Percentiles rank a stretch among this genome's conserved stretches.
phyloP scores from a whole-genome alignment of 192 early-diverging fungal genomes.

The Helicostylum pulchrum region DNA sequence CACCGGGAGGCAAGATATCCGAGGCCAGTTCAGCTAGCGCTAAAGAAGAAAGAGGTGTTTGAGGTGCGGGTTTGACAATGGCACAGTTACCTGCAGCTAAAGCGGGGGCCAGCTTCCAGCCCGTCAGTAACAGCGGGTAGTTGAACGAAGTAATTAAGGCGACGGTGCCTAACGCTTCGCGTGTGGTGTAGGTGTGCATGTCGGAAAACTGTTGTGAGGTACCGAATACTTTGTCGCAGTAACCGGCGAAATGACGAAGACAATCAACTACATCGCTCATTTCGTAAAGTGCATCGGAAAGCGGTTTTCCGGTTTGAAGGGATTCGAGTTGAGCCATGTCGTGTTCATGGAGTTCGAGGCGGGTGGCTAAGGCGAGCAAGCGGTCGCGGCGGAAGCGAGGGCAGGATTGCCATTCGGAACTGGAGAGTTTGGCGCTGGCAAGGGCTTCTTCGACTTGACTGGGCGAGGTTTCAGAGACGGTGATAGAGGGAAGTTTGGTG shows the following conservation, averaged over 20 bases:
- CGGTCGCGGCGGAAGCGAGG: constrained; percentile 40
- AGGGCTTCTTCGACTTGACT: constrained; percentile 15
- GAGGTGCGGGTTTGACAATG: constrained; percentile 56
- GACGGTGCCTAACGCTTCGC: constrained; percentile 64
- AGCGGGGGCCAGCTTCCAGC: constrained; percentile 78
- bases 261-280: constrained; percentile 53
- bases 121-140: constrained; percentile 58
- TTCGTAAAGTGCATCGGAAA: constrained; percentile 45
- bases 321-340: constrained; percentile 46
- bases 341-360: constrained; percentile 36
- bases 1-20: constrained; percentile 44
- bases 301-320: constrained; percentile 52
- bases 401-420: neutral
- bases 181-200: constrained; percentile 41
- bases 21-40: constrained; percentile 47
- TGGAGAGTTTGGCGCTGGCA: neutral
- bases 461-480: constrained; percentile 8
- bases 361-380: constrained; percentile 40
- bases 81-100: constrained; percentile 67
- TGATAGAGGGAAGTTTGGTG: neutral
- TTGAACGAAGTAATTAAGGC: constrained; percentile 74
- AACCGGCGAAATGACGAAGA: constrained; percentile 74
- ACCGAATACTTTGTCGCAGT: constrained; percentile 54
- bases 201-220: constrained; percentile 35
- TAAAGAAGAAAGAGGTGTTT: constrained; percentile 57